A percentile compares a stretch with the other conserved stretches of the same genome.
phyloP scores from a whole-genome alignment of 805 yeast species.

The Metschnikowia dekortorum region DNA sequence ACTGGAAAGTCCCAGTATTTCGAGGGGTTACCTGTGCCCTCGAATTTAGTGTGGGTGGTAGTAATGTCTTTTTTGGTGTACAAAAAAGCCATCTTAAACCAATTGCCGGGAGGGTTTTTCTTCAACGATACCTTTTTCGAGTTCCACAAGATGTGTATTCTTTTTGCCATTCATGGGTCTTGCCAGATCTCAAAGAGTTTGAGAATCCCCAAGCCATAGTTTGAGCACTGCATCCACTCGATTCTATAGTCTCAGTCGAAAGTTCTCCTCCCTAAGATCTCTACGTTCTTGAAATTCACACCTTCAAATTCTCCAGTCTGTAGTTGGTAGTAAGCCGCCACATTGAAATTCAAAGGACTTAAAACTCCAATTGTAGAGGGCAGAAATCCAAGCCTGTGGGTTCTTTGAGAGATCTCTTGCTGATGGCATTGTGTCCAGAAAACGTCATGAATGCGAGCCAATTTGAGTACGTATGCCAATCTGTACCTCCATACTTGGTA shows the following conservation, averaged over 20 bases:
- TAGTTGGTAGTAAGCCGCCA: constrained; percentile 22
- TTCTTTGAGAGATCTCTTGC: constrained; percentile 27
- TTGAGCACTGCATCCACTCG: neutral
- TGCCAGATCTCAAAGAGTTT: constrained; percentile 88
- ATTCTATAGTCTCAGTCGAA: neutral
- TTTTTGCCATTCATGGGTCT: constrained; percentile 78
- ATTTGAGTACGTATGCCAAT: constrained; percentile 20
- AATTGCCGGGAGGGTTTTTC: constrained; percentile 63
- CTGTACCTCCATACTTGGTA: constrained; percentile 17
- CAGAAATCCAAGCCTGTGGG: constrained; percentile 24
- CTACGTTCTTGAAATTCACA: constrained; percentile 20
- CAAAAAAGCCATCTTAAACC: constrained; percentile 42
- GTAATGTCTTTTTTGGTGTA: constrained; percentile 67
- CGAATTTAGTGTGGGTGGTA: constrained; percentile 70
- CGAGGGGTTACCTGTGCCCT: constrained; percentile 96
- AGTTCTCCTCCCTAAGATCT: constrained; percentile 9
- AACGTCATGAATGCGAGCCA: constrained; percentile 25
- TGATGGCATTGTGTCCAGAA: constrained; percentile 37
- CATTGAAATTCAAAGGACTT: constrained; percentile 34
- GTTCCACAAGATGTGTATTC: constrained; percentile 64
- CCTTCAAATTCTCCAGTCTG: constrained; percentile 25
- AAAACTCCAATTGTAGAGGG: constrained; percentile 30
- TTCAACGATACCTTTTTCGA: constrained; percentile 57
- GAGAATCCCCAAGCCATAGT: constrained; percentile 80
- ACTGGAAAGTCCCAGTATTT: constrained; percentile 85